These are phyloP conservation scores for Barbatosphaeria neglecta DNA, from an alignment of 495 filamentous ascomycete species.

Conservation along the genomic window DNA sequence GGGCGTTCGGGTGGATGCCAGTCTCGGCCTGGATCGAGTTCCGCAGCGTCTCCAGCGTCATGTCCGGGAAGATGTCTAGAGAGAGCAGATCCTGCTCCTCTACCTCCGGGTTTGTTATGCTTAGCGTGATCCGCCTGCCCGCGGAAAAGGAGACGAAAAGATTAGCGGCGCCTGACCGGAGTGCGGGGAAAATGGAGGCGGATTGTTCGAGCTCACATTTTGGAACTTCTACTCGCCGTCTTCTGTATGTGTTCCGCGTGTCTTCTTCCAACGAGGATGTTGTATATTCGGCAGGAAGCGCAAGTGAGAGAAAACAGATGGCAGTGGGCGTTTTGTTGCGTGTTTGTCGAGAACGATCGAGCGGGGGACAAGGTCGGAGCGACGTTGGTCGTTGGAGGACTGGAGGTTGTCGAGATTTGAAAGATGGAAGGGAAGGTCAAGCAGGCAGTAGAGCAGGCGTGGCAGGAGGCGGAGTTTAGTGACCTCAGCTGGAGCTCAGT, in stretches of 20 bases:
- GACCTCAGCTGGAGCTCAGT: neutral
- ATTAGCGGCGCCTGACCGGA: too few relatives aligned
- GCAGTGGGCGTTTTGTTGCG: too few relatives aligned
- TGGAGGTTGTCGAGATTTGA: neutral
- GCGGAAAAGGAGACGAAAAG: neutral
- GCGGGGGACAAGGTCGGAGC: too few relatives aligned
- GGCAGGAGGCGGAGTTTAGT: neutral
- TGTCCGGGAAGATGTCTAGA: slow-evolving; percentile 71
- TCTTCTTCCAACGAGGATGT: too few relatives aligned
- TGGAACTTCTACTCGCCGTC: too few relatives aligned
- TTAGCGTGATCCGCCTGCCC: slow-evolving; percentile 72
- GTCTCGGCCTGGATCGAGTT: slow-evolving; percentile 58
- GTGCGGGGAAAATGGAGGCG: neutral
- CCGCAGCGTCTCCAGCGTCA: slow-evolving; percentile 80
- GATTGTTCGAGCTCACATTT: neutral
- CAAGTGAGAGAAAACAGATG: too few relatives aligned
- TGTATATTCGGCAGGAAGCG: too few relatives aligned
- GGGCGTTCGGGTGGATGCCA: slow-evolving; percentile 39
- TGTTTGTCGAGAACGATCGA: too few relatives aligned
- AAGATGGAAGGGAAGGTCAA: neutral
- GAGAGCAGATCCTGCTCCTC: slow-evolving; percentile 68
- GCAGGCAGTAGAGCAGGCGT: neutral
- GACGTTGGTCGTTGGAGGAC: too few relatives aligned
- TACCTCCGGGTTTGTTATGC: slow-evolving; percentile 57
- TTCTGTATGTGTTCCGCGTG: too few relatives aligned